Evolutionary conservation across 1,284 basidiomycete genomes (phyloP).

Genomic region (Dichomitus squalens): DNA sequence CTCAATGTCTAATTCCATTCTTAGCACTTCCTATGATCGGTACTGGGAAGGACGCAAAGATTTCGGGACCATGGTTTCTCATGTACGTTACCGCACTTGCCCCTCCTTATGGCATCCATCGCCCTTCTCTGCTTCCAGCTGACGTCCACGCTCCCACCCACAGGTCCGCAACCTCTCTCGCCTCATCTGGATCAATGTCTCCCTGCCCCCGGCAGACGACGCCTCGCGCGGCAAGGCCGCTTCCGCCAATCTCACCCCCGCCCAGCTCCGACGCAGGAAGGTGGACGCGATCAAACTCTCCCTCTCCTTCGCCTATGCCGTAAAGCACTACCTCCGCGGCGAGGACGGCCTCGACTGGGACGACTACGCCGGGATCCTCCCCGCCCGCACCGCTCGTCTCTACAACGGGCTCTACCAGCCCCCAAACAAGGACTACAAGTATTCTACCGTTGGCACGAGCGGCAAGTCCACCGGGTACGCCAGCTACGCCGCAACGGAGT

Average conservation of each 20-base stretch:
- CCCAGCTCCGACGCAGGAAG: slow-evolving; percentile 71
- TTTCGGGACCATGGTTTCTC: slow-evolving; percentile 66
- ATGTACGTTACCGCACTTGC: slow-evolving; percentile 41
- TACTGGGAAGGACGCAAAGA: slow-evolving; percentile 87
- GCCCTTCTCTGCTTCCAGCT: no score
- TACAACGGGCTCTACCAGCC: slow-evolving; percentile 23
- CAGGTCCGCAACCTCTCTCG: slow-evolving; percentile 65
- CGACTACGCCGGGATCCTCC: slow-evolving; percentile 70
- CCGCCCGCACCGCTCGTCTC: slow-evolving; percentile 51
- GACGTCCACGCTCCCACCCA: slow-evolving; percentile 11
- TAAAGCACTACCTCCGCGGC: slow-evolving; percentile 79
- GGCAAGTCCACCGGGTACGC: slow-evolving; percentile 42
- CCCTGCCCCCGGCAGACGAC: slow-evolving; percentile 59
- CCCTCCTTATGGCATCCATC: not conserved
- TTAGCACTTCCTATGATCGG: slow-evolving; percentile 77
- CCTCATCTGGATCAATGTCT: slow-evolving; percentile 80
- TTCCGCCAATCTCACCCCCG: slow-evolving; percentile 46
- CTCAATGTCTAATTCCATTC: not conserved
- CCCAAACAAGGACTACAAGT: slow-evolving; percentile 24
- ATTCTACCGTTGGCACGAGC: slow-evolving; percentile 1
- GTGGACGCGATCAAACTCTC: slow-evolving; percentile 69
- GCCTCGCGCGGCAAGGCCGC: slow-evolving; percentile 53
- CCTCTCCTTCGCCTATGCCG: slow-evolving; percentile 67
- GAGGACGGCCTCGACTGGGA: slow-evolving; percentile 70
- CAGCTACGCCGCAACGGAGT: slow-evolving; percentile 39